A percentile compares a stretch with the other conserved stretches of the same genome.
Evolutionary conservation across 139 green algal species (phyloP).

Genomic region (Desmodesmus armatus): DNA sequence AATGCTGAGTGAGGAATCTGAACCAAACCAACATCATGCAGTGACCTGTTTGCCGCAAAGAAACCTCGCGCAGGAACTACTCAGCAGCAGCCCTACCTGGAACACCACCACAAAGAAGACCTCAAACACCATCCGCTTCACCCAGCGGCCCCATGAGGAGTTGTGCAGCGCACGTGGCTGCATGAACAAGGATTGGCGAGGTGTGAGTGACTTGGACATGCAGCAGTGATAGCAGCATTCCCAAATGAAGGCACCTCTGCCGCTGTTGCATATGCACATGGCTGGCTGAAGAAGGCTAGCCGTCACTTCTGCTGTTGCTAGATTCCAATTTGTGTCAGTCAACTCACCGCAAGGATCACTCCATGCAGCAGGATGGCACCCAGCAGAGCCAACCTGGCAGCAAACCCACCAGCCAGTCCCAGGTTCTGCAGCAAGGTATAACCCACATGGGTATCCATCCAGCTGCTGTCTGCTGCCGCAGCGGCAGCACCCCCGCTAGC

Average conservation of each 20-base stretch:
- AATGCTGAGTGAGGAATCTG: no score
- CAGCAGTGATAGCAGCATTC: no score
- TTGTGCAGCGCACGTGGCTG: conserved; percentile 8
- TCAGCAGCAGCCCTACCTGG: conserved; percentile 5
- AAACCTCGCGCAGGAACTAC: no score
- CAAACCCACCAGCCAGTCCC: background rate
- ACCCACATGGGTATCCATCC: background rate
- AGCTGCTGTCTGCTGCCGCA: background rate
- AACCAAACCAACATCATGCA: no score
- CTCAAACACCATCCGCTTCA: conserved; percentile 17
- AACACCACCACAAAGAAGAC: background rate
- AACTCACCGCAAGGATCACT: conserved; percentile 1
- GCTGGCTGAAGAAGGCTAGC: no score
- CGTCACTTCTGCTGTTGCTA: no score
- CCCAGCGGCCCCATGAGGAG: conserved; percentile 1
- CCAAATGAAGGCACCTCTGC: no score
- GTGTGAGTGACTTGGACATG: no score
- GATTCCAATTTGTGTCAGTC: no score
- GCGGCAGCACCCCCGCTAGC: background rate
- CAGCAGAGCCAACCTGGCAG: background rate
- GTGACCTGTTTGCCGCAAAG: no score
- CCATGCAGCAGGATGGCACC: background rate
- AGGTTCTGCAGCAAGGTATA: conserved; percentile 24
- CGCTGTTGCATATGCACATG: no score
- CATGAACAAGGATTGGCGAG: no score